Conservation (phyloP, 2,329 filamentous ascomycete genomes). For the Ophiostoma triangulosporum region DNA sequence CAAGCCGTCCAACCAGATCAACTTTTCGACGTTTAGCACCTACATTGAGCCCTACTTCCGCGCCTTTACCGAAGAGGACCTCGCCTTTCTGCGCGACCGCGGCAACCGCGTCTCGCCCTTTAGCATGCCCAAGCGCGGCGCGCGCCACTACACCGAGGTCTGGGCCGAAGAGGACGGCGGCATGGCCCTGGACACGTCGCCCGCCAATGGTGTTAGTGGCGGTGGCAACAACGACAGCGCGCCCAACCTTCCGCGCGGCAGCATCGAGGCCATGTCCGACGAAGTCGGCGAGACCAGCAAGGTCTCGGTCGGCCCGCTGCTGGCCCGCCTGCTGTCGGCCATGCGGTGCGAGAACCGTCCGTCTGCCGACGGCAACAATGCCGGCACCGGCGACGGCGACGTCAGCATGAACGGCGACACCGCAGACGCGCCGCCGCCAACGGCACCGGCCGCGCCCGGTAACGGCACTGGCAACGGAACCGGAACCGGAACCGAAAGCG, state of each 20-base stretch:
- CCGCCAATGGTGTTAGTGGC: slow-evolving; percentile 23
- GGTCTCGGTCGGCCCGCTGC: slow-evolving; percentile 75
- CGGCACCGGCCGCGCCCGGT: neutral
- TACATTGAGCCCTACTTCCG: slow-evolving; percentile 89
- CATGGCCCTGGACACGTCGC: slow-evolving; percentile 56
- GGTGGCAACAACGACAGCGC: slow-evolving; percentile 49
- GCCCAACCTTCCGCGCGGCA: slow-evolving; percentile 71
- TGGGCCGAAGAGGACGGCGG: slow-evolving; percentile 91
- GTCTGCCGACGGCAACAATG: slow-evolving; percentile 29
- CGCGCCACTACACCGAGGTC: slow-evolving; percentile 73
- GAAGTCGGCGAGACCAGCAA: slow-evolving; percentile 79
- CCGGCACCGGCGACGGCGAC: slow-evolving; percentile 34
- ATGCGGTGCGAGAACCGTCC: slow-evolving; percentile 62
- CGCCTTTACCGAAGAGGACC: slow-evolving; percentile 80
- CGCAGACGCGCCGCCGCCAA: neutral
- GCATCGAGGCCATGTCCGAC: slow-evolving; percentile 76
- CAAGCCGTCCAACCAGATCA: slow-evolving; percentile 89
- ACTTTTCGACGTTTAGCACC: slow-evolving; percentile 80
- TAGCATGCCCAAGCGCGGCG: slow-evolving; percentile 70
- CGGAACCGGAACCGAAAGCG: slow-evolving; percentile 13
- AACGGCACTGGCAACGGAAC: too few species aligned
- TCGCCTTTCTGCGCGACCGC: slow-evolving; percentile 81
- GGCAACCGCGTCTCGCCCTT: slow-evolving; percentile 77
- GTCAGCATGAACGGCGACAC: slow-evolving; percentile 43
- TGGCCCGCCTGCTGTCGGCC: slow-evolving; percentile 65